These are phyloP conservation scores for Ceratocystiopsis sp. DNA, from an alignment of 2,329 filamentous ascomycete genomes.

Conservation along the genomic window DNA sequence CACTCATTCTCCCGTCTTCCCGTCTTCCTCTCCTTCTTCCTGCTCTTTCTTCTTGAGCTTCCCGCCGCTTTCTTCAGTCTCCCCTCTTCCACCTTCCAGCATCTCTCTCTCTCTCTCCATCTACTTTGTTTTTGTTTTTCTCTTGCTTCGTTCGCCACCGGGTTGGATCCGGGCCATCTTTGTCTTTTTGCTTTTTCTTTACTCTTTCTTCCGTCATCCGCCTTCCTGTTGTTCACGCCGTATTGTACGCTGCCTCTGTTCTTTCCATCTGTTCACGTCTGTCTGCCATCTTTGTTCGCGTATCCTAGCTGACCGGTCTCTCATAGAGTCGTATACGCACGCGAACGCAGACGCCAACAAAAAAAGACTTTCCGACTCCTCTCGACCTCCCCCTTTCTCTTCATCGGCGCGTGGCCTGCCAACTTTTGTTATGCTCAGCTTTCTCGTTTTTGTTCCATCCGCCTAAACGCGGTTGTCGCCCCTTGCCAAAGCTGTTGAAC, in stretches of 20 bases:
- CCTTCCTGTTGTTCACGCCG: constrained; percentile 1
- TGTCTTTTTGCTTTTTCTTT: not conserved
- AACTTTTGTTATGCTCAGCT: no score
- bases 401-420: no score
- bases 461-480: no score
- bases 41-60: not conserved
- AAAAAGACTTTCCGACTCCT: no score
- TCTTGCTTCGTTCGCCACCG: not conserved
- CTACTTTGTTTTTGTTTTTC: not conserved
- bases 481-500: no score
- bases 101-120: not conserved
- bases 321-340: no score
- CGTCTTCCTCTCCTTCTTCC: no score
- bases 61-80: not conserved
- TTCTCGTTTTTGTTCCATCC: no score
- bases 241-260: not conserved
- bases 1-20: no score
- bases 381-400: no score
- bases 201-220: constrained; percentile 1
- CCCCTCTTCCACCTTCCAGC: not conserved
- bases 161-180: not conserved
- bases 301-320: not conserved
- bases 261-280: not conserved
- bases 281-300: not conserved
- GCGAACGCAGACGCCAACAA: no score